These are phyloP conservation scores for Candida mesenterica DNA, from an alignment of 1,139 yeast genomes.

Conservation along the genomic window DNA sequence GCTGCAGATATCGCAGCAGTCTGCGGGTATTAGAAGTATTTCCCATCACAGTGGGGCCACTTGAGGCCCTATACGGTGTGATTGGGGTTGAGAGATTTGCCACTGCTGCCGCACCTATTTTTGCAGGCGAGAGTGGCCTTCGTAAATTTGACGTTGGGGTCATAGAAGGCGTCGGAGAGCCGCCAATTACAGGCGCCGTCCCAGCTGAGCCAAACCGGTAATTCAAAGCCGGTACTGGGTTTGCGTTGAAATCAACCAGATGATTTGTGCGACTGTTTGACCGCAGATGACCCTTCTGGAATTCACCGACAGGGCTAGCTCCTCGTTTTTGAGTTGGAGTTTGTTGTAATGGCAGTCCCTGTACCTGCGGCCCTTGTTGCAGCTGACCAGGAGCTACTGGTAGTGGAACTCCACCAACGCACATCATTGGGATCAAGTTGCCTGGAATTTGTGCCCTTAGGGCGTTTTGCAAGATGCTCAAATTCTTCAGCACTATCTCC, in stretches of 20 bases:
- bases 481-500: conserved; percentile 59
- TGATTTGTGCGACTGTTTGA: conserved; percentile 12
- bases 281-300: conserved; percentile 6
- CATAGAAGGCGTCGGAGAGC: conserved; percentile 18
- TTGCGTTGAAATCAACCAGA: conserved; percentile 22
- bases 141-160: conserved; percentile 21
- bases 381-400: conserved; percentile 2
- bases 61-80: conserved; percentile 23
- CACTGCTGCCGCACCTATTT: conserved; percentile 70
- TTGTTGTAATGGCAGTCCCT: conserved; percentile 1
- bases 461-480: conserved; percentile 64
- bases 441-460: conserved; percentile 65
- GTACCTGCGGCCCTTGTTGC: conserved; percentile 3
- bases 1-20: conserved; percentile 23
- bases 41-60: conserved; percentile 14
- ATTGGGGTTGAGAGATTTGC: conserved; percentile 48
- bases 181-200: conserved; percentile 21
- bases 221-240: conserved; percentile 35
- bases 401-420: conserved; percentile 29
- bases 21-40: conserved; percentile 14
- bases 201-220: conserved; percentile 28
- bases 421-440: conserved; percentile 62
- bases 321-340: not conserved
- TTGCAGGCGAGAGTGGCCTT: conserved; percentile 65
- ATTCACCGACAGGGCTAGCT: not conserved